A percentile compares a stretch with the other conserved stretches of the same genome.
These are phyloP conservation scores for Plasmodium inui DNA, from an alignment of 169 alveolate species.

Conservation along the genomic window DNA sequence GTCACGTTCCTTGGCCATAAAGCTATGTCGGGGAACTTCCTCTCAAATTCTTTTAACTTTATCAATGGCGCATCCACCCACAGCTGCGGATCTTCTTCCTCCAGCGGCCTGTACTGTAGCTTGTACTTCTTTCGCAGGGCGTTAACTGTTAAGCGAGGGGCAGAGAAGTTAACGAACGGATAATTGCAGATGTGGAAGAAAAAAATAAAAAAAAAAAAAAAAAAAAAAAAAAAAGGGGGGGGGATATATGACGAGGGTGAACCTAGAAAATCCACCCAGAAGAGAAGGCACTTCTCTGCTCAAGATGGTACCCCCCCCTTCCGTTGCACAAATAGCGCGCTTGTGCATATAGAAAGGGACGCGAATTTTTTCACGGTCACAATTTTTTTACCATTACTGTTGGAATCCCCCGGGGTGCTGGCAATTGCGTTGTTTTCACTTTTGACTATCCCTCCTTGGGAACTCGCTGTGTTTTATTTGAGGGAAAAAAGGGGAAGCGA, in stretches of 20 bases:
- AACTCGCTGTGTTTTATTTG: neutral
- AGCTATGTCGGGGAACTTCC: conserved; percentile 88
- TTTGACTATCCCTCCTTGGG: neutral
- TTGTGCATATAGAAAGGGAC: neutral
- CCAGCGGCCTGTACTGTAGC: conserved; percentile 85
- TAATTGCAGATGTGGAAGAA: neutral
- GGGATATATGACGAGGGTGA: neutral
- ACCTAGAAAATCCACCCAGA: neutral
- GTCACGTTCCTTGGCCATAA: conserved; percentile 86
- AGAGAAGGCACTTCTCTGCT: neutral
- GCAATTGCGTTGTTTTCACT: neutral
- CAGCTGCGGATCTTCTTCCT: conserved; percentile 83
- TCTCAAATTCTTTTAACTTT: conserved; percentile 87
- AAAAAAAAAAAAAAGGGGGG: neutral
- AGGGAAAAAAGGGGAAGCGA: neutral
- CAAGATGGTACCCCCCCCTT: neutral
- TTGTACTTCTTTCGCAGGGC: conserved; percentile 79
- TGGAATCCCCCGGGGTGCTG: neutral
- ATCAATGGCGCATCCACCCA: conserved; percentile 90
- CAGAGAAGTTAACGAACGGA: neutral
- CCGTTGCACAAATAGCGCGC: neutral
- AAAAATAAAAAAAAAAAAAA: no score
- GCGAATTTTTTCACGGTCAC: neutral
- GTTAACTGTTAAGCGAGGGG: neutral
- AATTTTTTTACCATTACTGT: conserved; percentile 9